Percentiles rank a stretch among this genome's conserved stretches.
These are phyloP conservation scores for Pythium aquatile DNA, from an alignment of 352 stramenopile species.

Conservation along the genomic window DNA sequence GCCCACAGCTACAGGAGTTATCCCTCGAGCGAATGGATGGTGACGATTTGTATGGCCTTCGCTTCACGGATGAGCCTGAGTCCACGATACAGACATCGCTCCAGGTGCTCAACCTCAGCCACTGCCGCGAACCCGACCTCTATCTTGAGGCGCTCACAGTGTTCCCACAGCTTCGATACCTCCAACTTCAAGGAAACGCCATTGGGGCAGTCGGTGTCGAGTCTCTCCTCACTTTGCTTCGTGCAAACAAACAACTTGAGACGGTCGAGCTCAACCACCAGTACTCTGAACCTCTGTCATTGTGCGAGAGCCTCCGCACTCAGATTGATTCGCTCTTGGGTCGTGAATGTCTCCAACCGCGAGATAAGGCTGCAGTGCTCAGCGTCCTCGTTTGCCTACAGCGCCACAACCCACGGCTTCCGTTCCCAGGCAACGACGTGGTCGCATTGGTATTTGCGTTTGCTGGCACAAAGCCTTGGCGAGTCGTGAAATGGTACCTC, in stretches of 20 bases:
- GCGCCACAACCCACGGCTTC: not conserved
- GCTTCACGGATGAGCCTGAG: no score
- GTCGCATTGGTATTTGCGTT: not conserved
- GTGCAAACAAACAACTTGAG: not conserved
- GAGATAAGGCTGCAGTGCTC: conserved; percentile 2
- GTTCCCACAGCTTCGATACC: not conserved
- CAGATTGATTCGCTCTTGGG: not conserved
- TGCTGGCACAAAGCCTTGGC: not conserved
- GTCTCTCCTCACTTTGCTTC: not conserved
- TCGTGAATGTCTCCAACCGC: not conserved
- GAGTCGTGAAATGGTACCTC: not conserved
- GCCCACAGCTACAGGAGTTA: not conserved
- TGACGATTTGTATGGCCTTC: no score
- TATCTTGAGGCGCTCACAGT: not conserved
- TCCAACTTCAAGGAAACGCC: not conserved
- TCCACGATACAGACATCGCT: not conserved
- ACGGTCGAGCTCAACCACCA: not conserved
- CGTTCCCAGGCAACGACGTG: not conserved
- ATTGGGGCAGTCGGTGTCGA: not conserved
- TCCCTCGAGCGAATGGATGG: not conserved
- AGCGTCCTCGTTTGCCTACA: not conserved
- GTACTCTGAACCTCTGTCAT: not conserved
- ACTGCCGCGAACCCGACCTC: not conserved
- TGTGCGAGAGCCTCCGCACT: no score
- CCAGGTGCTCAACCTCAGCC: not conserved